phyloP scores from a whole-genome alignment of 768 basidiomycete species.

The Strobilomyces confusus region DNA sequence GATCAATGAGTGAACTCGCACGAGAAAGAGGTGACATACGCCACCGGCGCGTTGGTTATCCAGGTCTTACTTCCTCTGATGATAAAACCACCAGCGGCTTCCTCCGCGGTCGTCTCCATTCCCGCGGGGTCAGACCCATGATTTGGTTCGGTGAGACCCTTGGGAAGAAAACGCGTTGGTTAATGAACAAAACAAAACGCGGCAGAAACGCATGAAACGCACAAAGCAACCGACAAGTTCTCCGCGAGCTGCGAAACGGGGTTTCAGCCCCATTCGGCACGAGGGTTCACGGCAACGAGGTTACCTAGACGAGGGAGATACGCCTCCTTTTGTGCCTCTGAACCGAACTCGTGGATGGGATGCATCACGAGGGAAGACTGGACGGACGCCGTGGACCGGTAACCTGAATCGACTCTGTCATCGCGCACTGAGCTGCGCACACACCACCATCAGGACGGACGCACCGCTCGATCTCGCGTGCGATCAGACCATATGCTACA shows the following conservation, averaged over 20 bases:
- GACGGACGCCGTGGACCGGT: conserved; percentile 91
- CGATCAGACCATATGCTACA: conserved; percentile 92
- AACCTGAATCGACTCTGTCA: conserved; percentile 88
- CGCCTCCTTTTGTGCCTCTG: conserved; percentile 84
- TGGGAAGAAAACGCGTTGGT: background rate
- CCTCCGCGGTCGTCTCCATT: conserved; percentile 93
- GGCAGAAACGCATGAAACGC: conserved; percentile 30
- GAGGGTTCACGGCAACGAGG: conserved; percentile 8
- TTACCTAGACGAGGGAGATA: conserved; percentile 81
- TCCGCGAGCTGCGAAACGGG: conserved; percentile 56
- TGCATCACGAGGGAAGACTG: conserved; percentile 98
- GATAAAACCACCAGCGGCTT: conserved; percentile 79
- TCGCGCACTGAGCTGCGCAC: background rate
- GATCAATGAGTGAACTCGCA: conserved; percentile 7
- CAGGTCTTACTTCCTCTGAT: conserved; percentile 94
- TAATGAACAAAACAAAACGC: background rate
- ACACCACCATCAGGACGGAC: conserved; percentile 5
- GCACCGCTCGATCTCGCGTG: conserved; percentile 88
- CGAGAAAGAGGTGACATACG: conserved; percentile 45
- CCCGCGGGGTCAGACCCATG: conserved; percentile 96
- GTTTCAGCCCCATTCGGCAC: conserved; percentile 3
- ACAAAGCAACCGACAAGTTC: conserved; percentile 93
- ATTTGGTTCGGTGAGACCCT: conserved; percentile 96
- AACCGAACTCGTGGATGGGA: conserved; percentile 84
- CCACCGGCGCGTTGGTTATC: conserved; percentile 93